Conservation (phyloP, 805 yeast genomes). For the Cyberlindnera xylosilytica region DNA sequence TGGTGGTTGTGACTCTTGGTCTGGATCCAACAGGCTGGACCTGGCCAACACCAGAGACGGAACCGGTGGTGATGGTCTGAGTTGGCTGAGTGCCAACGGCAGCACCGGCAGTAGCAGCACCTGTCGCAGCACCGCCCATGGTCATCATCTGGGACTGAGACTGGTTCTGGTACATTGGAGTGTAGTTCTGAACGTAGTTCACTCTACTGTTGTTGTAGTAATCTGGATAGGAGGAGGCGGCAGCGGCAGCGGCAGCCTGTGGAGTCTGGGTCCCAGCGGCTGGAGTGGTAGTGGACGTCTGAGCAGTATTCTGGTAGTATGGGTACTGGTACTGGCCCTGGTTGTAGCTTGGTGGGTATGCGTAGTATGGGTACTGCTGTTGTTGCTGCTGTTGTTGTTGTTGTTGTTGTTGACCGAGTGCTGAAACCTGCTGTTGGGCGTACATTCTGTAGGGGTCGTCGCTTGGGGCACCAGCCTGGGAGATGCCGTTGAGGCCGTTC, state of each 20-base stretch:
- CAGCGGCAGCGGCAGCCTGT: constrained; percentile 5
- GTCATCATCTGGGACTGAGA: constrained; percentile 8
- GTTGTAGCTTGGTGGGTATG: constrained; percentile 6
- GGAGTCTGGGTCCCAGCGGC: not conserved
- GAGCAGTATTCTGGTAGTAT: constrained; percentile 20
- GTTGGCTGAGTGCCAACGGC: constrained; percentile 8
- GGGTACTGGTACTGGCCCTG: constrained; percentile 23
- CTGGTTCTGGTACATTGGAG: constrained; percentile 22
- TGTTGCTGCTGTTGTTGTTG: constrained; percentile 7
- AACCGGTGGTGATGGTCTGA: constrained; percentile 9
- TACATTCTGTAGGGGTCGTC: constrained; percentile 19
- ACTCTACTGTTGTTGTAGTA: constrained; percentile 25
- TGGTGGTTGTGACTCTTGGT: constrained; percentile 74
- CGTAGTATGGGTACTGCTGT: constrained; percentile 10
- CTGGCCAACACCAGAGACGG: constrained; percentile 26
- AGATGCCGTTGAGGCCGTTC: constrained; percentile 6
- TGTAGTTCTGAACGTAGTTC: constrained; percentile 24
- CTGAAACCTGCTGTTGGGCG: not conserved
- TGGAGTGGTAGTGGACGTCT: constrained; percentile 1
- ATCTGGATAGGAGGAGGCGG: constrained; percentile 19
- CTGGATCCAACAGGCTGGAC: constrained; percentile 34
- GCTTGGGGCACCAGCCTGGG: not conserved
- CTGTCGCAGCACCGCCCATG: constrained; percentile 1
- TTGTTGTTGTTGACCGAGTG: constrained; percentile 10
- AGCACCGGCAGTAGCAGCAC: constrained; percentile 16